Evolutionary conservation across 192 early-diverging fungal species (phyloP).

Genomic region (Mortierella hygrophila): DNA sequence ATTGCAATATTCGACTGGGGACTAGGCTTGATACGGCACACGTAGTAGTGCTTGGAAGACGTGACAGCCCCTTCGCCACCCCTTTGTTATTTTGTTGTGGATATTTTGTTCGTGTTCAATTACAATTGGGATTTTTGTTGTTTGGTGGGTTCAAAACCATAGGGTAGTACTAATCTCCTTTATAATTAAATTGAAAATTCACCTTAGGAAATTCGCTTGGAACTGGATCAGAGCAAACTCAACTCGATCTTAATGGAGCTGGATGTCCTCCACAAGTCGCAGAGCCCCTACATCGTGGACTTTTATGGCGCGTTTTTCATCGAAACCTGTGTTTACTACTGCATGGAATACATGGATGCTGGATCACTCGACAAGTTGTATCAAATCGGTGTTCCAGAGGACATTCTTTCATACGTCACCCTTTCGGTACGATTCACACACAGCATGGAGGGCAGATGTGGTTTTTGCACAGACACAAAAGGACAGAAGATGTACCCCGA

Average conservation of each 20-base stretch:
- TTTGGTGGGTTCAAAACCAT: background rate
- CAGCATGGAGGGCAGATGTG: background rate
- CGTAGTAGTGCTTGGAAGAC: background rate
- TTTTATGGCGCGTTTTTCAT: constrained; percentile 98
- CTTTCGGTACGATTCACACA: constrained; percentile 65
- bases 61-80: background rate
- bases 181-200: background rate
- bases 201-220: constrained; percentile 87
- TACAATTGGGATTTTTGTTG: background rate
- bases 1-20: background rate
- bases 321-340: constrained; percentile 96
- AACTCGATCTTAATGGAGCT: constrained; percentile 98
- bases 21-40: background rate
- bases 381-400: constrained; percentile 83
- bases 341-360: constrained; percentile 99
- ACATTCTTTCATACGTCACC: constrained; percentile 81
- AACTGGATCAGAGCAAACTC: constrained; percentile 88
- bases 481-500: background rate
- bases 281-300: constrained; percentile 93
- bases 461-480: background rate
- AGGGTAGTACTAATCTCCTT: constrained; percentile 10
- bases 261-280: constrained; percentile 90
- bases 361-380: constrained; percentile 93
- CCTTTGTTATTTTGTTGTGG: background rate
- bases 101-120: background rate